Evolutionary conservation across 2,329 filamentous ascomycete genomes (phyloP).

Genomic region (Sporothrix pallida): DNA sequence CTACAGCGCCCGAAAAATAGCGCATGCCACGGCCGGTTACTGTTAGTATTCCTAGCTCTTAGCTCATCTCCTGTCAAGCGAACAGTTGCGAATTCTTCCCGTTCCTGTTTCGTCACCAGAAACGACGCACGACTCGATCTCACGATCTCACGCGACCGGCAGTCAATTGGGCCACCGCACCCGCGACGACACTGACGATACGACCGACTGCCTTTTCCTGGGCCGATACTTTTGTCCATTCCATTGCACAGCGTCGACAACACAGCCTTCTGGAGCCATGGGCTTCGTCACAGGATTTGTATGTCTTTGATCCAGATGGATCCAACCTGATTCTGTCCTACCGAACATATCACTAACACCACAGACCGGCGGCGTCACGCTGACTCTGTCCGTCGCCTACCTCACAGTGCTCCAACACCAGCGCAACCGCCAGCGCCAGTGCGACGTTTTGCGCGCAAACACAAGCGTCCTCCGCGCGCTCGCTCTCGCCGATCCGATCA

Average conservation of each 20-base stretch:
- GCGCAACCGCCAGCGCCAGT: constrained; percentile 67
- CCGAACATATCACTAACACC: not conserved
- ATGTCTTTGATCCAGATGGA: constrained; percentile 37
- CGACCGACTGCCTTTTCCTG: not conserved
- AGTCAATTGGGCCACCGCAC: constrained; percentile 11
- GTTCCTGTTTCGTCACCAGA: constrained; percentile 15
- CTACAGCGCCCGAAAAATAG: constrained; percentile 29
- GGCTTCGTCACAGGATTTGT: constrained; percentile 78
- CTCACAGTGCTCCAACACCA: constrained; percentile 73
- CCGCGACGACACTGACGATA: not conserved
- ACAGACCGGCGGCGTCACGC: constrained; percentile 75
- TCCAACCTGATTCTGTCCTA: too few species aligned
- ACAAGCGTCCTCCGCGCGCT: constrained; percentile 60
- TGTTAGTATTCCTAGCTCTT: not conserved
- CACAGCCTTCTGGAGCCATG: constrained; percentile 53
- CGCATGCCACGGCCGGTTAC: constrained; percentile 20
- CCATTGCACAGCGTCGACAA: not conserved
- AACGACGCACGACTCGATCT: not conserved
- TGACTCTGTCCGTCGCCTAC: constrained; percentile 76
- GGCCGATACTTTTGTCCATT: not conserved
- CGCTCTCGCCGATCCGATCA: constrained; percentile 52
- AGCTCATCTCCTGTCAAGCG: not conserved
- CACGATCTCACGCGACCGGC: constrained; percentile 22
- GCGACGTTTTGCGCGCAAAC: constrained; percentile 62
- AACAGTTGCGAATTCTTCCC: not conserved